Evolutionary conservation across 805 yeast genomes (phyloP).

Genomic region (Candida sphagnicola): DNA sequence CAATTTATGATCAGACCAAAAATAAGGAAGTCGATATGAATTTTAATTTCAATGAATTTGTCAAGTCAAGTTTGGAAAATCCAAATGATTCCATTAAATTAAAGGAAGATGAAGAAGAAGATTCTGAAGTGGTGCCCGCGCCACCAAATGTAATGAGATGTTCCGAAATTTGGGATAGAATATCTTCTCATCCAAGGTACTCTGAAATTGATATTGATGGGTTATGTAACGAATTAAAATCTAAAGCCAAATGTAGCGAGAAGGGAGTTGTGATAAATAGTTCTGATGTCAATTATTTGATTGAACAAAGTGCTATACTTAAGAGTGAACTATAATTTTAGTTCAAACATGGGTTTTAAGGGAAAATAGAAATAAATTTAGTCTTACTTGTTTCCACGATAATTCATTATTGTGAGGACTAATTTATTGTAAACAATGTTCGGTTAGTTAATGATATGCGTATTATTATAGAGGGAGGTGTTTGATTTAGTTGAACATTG

Average conservation of each 20-base stretch:
- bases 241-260: conserved; percentile 94
- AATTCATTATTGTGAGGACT: neutral
- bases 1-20: conserved; percentile 39
- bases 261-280: conserved; percentile 84
- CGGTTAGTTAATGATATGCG: too few species aligned
- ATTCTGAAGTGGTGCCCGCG: conserved; percentile 60
- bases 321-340: neutral
- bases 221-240: conserved; percentile 80
- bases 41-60: conserved; percentile 36
- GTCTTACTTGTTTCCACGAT: neutral
- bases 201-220: conserved; percentile 94
- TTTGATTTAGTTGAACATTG: too few species aligned
- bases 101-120: conserved; percentile 21
- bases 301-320: conserved; percentile 27
- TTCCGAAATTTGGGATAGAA: conserved; percentile 94
- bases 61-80: conserved; percentile 24
- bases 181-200: conserved; percentile 89
- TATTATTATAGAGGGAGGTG: too few species aligned
- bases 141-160: conserved; percentile 64
- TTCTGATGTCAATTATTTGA: conserved; percentile 63
- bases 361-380: neutral
- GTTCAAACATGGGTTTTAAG: neutral
- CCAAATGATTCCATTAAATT: conserved; percentile 25
- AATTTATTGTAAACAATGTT: too few species aligned
- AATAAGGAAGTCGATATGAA: conserved; percentile 12